phyloP scores from a whole-genome alignment of 116 monocot species.

The Trichopus zeylanicus region DNA sequence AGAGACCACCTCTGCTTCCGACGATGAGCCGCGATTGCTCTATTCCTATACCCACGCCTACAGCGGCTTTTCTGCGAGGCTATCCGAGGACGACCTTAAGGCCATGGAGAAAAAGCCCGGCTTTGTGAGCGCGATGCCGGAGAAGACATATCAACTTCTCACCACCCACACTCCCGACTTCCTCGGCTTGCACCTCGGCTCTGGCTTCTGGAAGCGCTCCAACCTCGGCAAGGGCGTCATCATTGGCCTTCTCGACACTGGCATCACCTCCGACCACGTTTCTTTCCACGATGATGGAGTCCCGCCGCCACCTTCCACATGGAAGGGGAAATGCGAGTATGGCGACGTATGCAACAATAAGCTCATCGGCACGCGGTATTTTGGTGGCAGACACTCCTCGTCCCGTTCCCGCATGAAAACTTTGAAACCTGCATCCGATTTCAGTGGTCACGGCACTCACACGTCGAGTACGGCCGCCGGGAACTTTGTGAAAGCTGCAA shows the following conservation, averaged over 20 bases:
- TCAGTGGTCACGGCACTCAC: constrained; percentile 14
- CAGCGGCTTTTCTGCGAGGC: background rate
- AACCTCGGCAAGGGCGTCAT: background rate
- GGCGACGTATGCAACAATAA: too few species aligned
- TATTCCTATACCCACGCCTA: background rate
- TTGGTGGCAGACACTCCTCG: too few species aligned
- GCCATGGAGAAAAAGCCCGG: too few species aligned
- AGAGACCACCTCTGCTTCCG: too few species aligned
- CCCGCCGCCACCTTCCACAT: background rate
- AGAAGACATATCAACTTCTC: background rate
- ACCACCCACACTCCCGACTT: background rate
- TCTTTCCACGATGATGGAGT: too few species aligned
- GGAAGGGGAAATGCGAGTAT: constrained; percentile 2
- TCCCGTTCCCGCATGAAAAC: too few species aligned
- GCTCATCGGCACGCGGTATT: too few species aligned
- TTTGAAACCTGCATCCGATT: too few species aligned
- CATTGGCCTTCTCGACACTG: background rate
- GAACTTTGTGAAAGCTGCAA: background rate
- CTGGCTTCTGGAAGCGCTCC: background rate
- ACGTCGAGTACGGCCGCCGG: background rate
- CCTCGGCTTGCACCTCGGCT: background rate
- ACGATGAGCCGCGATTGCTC: background rate
- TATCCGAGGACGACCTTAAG: background rate
- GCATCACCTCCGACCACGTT: background rate
- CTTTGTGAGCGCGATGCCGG: background rate